Evolutionary conservation across 768 basidiomycete species (phyloP).

Genomic region (Hemileccinum impolitum): DNA sequence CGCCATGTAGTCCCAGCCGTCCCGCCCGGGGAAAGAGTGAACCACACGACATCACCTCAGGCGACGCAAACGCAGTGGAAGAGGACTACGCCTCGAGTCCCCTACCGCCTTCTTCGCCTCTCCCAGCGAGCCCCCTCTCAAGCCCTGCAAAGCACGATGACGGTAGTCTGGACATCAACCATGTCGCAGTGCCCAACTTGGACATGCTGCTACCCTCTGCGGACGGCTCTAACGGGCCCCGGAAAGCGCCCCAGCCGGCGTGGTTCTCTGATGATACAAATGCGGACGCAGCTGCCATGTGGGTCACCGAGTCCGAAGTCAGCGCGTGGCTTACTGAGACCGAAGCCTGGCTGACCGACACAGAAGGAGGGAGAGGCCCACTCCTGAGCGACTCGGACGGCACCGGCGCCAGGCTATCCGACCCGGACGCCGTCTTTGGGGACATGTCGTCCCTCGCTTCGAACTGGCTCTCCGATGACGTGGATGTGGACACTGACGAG

Average conservation of each 20-base stretch:
- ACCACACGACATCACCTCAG: conserved; percentile 15
- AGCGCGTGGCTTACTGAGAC: conserved; percentile 26
- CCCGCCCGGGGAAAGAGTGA: neutral
- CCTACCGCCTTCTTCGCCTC: conserved; percentile 62
- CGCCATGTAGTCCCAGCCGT: conserved; percentile 13
- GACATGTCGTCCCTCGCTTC: conserved; percentile 19
- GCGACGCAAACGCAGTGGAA: conserved; percentile 21
- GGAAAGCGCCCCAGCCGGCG: neutral
- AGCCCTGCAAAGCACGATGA: conserved; percentile 18
- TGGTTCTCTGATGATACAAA: conserved; percentile 16
- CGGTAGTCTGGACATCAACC: conserved; percentile 2
- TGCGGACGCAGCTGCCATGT: neutral
- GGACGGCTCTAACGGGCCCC: conserved; percentile 3
- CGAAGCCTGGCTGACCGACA: conserved; percentile 28
- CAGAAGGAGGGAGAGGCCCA: conserved; percentile 45
- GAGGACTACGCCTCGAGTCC: conserved; percentile 39
- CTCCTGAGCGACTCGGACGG: conserved; percentile 38
- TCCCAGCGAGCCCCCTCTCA: conserved; percentile 48
- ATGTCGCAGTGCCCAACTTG: conserved; percentile 8
- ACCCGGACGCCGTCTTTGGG: conserved; percentile 29
- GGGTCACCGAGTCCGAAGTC: conserved; percentile 17
- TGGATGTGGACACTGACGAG: conserved; percentile 15
- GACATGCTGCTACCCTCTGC: conserved; percentile 11
- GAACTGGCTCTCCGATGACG: conserved; percentile 29
- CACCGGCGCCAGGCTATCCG: conserved; percentile 30